Evolutionary conservation across 2,329 filamentous ascomycete genomes (phyloP), one percentile per base, ranked within the genome.

Genomic region (Dothideomycetidae sp.): DNA sequence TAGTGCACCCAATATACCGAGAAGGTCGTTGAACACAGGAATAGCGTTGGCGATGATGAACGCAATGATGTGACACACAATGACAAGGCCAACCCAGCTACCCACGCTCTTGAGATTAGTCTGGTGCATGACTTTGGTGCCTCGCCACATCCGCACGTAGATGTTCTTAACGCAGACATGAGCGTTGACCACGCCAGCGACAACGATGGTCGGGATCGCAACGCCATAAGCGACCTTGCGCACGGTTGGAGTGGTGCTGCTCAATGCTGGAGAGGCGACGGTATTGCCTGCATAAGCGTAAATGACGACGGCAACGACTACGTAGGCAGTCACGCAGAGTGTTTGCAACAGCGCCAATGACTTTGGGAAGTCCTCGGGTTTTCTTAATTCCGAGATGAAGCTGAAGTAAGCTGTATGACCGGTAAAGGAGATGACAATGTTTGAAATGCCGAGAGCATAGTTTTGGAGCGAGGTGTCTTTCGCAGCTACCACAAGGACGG

Each of bases 31-130:
- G 59, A 83, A 84, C 33, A 74, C 70, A 0, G 79, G 79, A 5
- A 83, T 75, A 0, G 73, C 71, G 50, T 78, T 70, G 4, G 78
- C 75, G 41, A 84, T 75, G 41, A 82, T 55, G 65, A 74, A 79
- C 2, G 75, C 72, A 10, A 47, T 52, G 0, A 65, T 50, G 1
- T 70, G 67, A n/a, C 21, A 26, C 7, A 26, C 21, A n/a, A 26
- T 7, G 21, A n/a, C 21, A 31, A 82, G 70, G 5, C 46, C 63
- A 10, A 72, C 46, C 78, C 78, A 83, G 10, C 64, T 65, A 5
- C 65, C 53, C 34, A 64, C 62, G 1, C 69, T 66, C 45, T 53
- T 36, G 45, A 48, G 14, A 18, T 43, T 36, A 39, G 51, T 48
- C 54, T 57, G 44, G 53, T 53, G 39, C 48, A 59, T 42, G 50